Conservation (phyloP, 768 basidiomycete species). For the Lanmaoa rubissima region DNA sequence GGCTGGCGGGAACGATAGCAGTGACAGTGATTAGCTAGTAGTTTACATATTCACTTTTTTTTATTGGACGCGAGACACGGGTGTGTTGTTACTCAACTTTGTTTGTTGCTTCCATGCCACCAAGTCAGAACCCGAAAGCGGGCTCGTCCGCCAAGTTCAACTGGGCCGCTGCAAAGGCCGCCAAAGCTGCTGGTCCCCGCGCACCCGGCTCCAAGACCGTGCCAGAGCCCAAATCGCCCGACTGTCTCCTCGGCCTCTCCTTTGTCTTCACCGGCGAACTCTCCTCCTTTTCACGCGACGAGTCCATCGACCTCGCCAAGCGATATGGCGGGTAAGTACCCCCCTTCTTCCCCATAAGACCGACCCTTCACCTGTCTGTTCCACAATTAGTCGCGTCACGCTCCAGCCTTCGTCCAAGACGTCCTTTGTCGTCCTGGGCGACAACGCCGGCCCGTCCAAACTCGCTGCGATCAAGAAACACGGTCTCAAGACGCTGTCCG, state of each 20-base stretch:
- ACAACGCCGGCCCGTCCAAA: slow-evolving; percentile 86
- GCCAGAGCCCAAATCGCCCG: slow-evolving; percentile 70
- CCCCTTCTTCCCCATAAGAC: neutral
- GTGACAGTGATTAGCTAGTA: slow-evolving; percentile 25
- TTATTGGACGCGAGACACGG: neutral
- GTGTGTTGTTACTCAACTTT: no score
- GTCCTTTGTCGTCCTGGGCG: slow-evolving; percentile 83
- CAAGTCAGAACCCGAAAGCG: neutral
- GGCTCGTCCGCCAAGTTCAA: slow-evolving; percentile 29
- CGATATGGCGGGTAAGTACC: slow-evolving; percentile 82
- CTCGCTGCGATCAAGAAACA: slow-evolving; percentile 85
- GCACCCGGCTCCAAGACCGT: slow-evolving; percentile 56
- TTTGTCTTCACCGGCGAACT: slow-evolving; percentile 98
- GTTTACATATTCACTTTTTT: neutral
- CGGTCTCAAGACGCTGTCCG: slow-evolving; percentile 67
- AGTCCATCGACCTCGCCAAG: slow-evolving; percentile 84
- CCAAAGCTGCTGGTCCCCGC: slow-evolving; percentile 58
- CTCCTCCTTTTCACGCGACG: slow-evolving; percentile 81
- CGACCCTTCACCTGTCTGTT: no score
- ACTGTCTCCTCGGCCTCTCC: slow-evolving; percentile 81
- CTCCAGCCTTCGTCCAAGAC: slow-evolving; percentile 88
- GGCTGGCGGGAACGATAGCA: slow-evolving; percentile 25
- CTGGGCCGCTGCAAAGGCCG: slow-evolving; percentile 56
- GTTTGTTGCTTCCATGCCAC: slow-evolving; percentile 1
- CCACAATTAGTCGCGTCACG: slow-evolving; percentile 66